phyloP scores from a whole-genome alignment of 306 rosid genomes.

The Senna tora region DNA sequence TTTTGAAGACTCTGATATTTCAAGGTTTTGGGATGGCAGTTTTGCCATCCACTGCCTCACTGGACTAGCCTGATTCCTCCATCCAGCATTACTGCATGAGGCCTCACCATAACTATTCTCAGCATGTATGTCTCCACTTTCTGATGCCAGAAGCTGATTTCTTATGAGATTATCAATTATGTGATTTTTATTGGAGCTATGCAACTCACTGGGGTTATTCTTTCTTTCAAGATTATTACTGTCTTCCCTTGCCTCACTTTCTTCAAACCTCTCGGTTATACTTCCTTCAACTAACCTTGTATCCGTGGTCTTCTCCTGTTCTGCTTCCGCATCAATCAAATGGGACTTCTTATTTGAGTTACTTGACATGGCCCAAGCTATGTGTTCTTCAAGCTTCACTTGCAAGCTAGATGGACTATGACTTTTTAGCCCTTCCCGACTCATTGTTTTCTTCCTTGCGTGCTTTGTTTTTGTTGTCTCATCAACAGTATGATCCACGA shows the following conservation, averaged over 20 bases:
- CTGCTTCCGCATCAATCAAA: constrained; percentile 46
- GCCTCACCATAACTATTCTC: constrained; percentile 71
- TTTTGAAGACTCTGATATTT: constrained; percentile 58
- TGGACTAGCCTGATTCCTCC: constrained; percentile 95
- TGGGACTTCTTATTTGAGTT: constrained; percentile 59
- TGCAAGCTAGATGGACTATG: constrained; percentile 73
- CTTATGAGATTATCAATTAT: constrained; percentile 60
- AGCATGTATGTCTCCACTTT: constrained; percentile 52
- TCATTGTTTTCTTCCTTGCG: constrained; percentile 47
- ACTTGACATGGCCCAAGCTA: constrained; percentile 68
- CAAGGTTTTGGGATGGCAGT: constrained; percentile 53
- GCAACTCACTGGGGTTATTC: constrained; percentile 52
- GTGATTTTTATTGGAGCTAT: constrained; percentile 48
- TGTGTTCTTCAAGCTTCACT: constrained; percentile 82
- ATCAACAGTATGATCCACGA: constrained; percentile 38
- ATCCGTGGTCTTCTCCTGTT: constrained; percentile 48
- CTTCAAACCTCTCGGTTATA: constrained; percentile 49
- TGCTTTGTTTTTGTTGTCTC: constrained; percentile 52
- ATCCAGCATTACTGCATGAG: constrained; percentile 88
- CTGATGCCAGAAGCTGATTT: constrained; percentile 66
- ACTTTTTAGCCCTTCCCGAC: constrained; percentile 63
- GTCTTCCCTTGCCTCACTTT: constrained; percentile 45
- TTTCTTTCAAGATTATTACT: constrained; percentile 42
- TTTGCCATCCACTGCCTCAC: constrained; percentile 76
- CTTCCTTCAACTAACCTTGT: constrained; percentile 50